Evolutionary conservation across 192 early-diverging fungal genomes (phyloP), one percentile per base, ranked within the genome.

Genomic region (Rhizophagus prolifer): DNA sequence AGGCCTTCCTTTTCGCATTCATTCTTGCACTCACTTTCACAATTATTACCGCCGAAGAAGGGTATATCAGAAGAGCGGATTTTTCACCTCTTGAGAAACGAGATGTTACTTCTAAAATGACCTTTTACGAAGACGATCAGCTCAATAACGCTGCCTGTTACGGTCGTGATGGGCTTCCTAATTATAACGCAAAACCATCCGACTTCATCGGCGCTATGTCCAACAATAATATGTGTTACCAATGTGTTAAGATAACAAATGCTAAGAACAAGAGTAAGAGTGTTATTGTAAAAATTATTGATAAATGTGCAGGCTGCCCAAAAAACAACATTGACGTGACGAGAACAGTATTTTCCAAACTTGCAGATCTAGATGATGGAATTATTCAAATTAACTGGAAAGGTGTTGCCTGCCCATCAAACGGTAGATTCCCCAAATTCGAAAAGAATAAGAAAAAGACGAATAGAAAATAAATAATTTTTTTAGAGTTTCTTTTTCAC

Each of bases 121-220:
- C 68, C 5, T 70, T 13, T 9, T 84, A 82, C 62, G 59, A 63
- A 61, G 83, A 78, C 9, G 62, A 71, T 46, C 75, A 82, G 19
- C 74, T 84, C 46, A 72, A 79, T 31, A 84, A 84, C 62, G 78
- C 83, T 80, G 83, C 81, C 47, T 84, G 83, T 25, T 84, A 84
- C 58, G 83, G 74, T 63, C 76, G 76, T 62, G 78, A 84, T 47
- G 81, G 81, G 26, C 66, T 84, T 66, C 64, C 38, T 25, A 46
- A 76, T 16, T 84, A 82, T 63, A 70, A 75, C 71, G 81, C 83
- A 14, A 68, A 71, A 14, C 19, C 75, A 41, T 64, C 72, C 30
- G 77, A 76, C 30, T 47, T 75, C 46, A 84, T 84, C 67, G 81
- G 81, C 46, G 83, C 83, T 21, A 80, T 84, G 79, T 73, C 69